Evolutionary conservation across 2,329 filamentous ascomycete genomes (phyloP).

Genomic region (Colletotrichum spinosum): DNA sequence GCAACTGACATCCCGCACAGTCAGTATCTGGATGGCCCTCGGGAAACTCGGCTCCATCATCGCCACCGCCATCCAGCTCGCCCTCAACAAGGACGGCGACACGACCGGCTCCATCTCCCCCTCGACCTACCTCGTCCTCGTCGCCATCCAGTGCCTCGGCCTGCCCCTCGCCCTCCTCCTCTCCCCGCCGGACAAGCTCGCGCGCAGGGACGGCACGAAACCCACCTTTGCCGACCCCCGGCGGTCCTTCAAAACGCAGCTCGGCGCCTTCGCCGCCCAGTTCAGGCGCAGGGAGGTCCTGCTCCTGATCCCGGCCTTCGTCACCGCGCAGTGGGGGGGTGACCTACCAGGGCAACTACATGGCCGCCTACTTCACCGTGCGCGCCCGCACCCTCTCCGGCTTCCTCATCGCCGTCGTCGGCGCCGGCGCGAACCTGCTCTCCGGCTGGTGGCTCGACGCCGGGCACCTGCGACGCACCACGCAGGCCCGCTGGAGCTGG

Average conservation of each 20-base stretch:
- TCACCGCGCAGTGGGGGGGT: slow-evolving; percentile 39
- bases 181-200: slow-evolving; percentile 57
- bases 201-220: slow-evolving; percentile 50
- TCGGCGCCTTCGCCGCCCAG: slow-evolving; percentile 23
- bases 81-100: slow-evolving; percentile 57
- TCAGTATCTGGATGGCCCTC: slow-evolving; percentile 64
- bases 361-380: slow-evolving; percentile 37
- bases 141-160: slow-evolving; percentile 57
- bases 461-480: slow-evolving; percentile 27
- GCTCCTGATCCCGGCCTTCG: slow-evolving; percentile 35
- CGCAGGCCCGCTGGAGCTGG: slow-evolving; percentile 33
- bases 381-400: slow-evolving; percentile 40
- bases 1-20: not conserved
- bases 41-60: slow-evolving; percentile 64
- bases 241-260: slow-evolving; percentile 42
- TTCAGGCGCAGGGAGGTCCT: slow-evolving; percentile 29
- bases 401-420: slow-evolving; percentile 54
- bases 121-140: slow-evolving; percentile 53
- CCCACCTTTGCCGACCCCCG: slow-evolving; percentile 41
- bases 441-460: slow-evolving; percentile 36
- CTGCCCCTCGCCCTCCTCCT: slow-evolving; percentile 57
- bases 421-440: slow-evolving; percentile 29
- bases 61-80: slow-evolving; percentile 62
- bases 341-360: slow-evolving; percentile 39
- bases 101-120: slow-evolving; percentile 57